Conservation (phyloP, 306 rosid species). For the Prunus mira region DNA sequence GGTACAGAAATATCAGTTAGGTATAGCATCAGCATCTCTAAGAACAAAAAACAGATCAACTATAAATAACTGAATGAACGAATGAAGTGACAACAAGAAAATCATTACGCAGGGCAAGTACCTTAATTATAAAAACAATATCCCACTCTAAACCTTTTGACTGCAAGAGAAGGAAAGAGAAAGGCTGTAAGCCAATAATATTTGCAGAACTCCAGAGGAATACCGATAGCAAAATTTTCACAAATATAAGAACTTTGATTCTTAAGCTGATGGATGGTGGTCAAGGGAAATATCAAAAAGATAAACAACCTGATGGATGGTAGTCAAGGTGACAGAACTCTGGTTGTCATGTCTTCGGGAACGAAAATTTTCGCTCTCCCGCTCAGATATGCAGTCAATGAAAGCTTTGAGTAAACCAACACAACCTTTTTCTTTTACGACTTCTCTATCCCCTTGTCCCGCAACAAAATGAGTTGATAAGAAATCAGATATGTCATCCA, state of each 20-base stretch:
- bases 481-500: conserved; percentile 87
- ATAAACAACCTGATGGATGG: conserved; percentile 84
- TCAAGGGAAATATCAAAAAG: neutral
- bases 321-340: conserved; percentile 79
- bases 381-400: conserved; percentile 64
- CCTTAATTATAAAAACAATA: conserved; percentile 91
- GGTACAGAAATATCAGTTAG: neutral
- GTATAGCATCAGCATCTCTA: neutral
- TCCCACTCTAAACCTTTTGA: conserved; percentile 99
- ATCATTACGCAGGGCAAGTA: conserved; percentile 19
- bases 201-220: neutral
- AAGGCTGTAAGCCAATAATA: conserved; percentile 3
- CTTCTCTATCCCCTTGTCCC: conserved; percentile 43
- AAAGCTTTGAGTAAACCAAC: conserved; percentile 51
- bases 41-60: neutral
- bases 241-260: neutral
- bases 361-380: conserved; percentile 74
- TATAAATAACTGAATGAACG: neutral
- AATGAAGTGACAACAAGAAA: neutral
- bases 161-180: conserved; percentile 39
- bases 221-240: neutral
- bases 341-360: conserved; percentile 65
- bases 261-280: neutral
- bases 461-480: conserved; percentile 50
- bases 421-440: conserved; percentile 57